Conservation (phyloP, 306 rosid species). For the Vigna mungo region DNA sequence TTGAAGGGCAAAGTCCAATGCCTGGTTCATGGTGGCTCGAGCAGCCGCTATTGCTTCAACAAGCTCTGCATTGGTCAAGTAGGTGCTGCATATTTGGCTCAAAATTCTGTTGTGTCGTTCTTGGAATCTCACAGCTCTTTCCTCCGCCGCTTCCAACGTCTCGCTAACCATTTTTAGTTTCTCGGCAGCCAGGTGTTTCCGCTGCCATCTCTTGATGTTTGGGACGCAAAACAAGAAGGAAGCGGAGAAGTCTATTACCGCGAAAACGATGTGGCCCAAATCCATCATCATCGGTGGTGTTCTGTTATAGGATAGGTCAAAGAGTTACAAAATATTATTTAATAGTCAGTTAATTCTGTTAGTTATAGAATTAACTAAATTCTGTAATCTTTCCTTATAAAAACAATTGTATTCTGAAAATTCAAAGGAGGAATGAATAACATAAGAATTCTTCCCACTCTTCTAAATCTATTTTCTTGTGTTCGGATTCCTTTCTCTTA, state of each 20-base stretch:
- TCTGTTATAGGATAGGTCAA: too few species aligned
- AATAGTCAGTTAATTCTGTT: too few species aligned
- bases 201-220: constrained; percentile 50
- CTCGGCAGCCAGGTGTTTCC: constrained; percentile 47
- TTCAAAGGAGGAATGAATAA: too few species aligned
- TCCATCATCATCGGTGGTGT: constrained; percentile 42
- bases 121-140: constrained; percentile 57
- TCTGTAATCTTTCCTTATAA: too few species aligned
- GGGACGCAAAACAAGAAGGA: constrained; percentile 55
- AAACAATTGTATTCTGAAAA: too few species aligned
- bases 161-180: constrained; percentile 56
- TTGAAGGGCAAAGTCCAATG: constrained; percentile 55
- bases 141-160: constrained; percentile 67
- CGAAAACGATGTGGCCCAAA: constrained; percentile 37
- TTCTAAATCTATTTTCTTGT: too few species aligned
- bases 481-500: too few species aligned
- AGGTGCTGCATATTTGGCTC: constrained; percentile 51
- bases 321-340: too few species aligned
- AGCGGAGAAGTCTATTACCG: constrained; percentile 60
- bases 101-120: constrained; percentile 68
- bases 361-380: too few species aligned
- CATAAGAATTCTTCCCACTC: too few species aligned
- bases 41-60: constrained; percentile 58
- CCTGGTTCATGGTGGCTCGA: constrained; percentile 55
- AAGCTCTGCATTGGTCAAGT: constrained; percentile 61